These are phyloP conservation scores for Chrysosporium queenslandicum DNA, from an alignment of 2,329 filamentous ascomycete genomes.

Conservation along the genomic window DNA sequence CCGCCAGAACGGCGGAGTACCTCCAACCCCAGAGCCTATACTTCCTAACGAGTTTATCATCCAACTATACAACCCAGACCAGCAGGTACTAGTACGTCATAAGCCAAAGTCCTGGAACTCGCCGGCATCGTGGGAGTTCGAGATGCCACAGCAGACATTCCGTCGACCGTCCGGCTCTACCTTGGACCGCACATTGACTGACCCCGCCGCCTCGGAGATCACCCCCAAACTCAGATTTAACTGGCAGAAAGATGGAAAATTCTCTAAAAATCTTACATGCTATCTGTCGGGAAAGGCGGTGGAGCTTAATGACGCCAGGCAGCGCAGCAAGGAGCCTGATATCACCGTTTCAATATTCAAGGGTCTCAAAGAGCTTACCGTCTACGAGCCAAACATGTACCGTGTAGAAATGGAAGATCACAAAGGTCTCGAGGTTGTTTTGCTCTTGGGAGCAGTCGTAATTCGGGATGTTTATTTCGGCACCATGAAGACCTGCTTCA, in stretches of 20 bases:
- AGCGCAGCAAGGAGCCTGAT: conserved; percentile 79
- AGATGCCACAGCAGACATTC: conserved; percentile 79
- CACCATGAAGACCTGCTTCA: conserved; percentile 65
- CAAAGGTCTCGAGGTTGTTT: conserved; percentile 79
- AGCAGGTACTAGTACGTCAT: conserved; percentile 58
- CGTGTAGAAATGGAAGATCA: conserved; percentile 87
- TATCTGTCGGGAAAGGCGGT: conserved; percentile 71
- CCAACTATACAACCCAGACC: conserved; percentile 89
- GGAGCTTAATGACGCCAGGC: conserved; percentile 52
- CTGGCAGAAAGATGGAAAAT: conserved; percentile 79
- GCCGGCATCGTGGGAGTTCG: conserved; percentile 78
- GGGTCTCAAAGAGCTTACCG: conserved; percentile 63
- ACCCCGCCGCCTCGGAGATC: conserved; percentile 45
- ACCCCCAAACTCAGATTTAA: conserved; percentile 71
- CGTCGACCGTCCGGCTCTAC: conserved; percentile 65
- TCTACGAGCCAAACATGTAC: conserved; percentile 88
- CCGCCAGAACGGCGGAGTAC: conserved; percentile 55
- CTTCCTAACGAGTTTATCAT: conserved; percentile 71
- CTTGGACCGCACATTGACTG: conserved; percentile 61
- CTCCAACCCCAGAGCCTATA: conserved; percentile 58
- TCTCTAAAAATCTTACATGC: conserved; percentile 81
- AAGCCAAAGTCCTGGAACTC: conserved; percentile 70
- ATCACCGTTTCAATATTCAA: conserved; percentile 88
- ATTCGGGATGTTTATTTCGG: conserved; percentile 55
- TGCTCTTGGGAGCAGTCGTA: conserved; percentile 52